Evolutionary conservation across 1,139 yeast genomes (phyloP).

Genomic region (Blastobotrys persicus): DNA sequence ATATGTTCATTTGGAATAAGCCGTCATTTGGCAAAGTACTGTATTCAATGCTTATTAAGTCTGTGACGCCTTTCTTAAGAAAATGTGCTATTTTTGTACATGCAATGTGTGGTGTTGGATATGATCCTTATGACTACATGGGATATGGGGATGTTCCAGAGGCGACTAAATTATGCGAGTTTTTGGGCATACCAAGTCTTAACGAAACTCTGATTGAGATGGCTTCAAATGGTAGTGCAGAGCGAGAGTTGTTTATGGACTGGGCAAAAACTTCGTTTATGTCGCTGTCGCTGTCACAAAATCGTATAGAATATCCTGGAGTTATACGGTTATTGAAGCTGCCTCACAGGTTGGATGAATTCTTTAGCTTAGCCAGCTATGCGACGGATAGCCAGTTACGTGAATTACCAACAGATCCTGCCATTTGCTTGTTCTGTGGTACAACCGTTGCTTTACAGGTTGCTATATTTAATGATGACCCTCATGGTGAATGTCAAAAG

Average conservation of each 20-base stretch:
- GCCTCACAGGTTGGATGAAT: conserved; percentile 67
- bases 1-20: conserved; percentile 21
- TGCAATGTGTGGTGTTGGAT: conserved; percentile 55
- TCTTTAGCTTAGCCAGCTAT: conserved; percentile 44
- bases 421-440: conserved; percentile 84
- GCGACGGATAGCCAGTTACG: conserved; percentile 21
- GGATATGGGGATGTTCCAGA: conserved; percentile 43
- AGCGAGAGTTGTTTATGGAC: conserved; percentile 10
- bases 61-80: conserved; percentile 66
- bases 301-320: conserved; percentile 64
- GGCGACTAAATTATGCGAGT: conserved; percentile 54
- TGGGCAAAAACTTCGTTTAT: conserved; percentile 10
- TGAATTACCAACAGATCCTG: conserved; percentile 62
- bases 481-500: conserved; percentile 39
- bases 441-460: conserved; percentile 64
- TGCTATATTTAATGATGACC: conserved; percentile 29
- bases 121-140: conserved; percentile 40
- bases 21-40: conserved; percentile 36
- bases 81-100: conserved; percentile 59
- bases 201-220: conserved; percentile 30
- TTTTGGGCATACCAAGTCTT: conserved; percentile 52
- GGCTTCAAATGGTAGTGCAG: conserved; percentile 15
- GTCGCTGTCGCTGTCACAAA: conserved; percentile 9
- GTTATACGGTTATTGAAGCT: conserved; percentile 54
- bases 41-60: conserved; percentile 55